Percentiles rank a stretch among this genome's conserved stretches.
These are phyloP conservation scores for Extremus antarcticus DNA, from an alignment of 495 filamentous ascomycete genomes.

Conservation along the genomic window DNA sequence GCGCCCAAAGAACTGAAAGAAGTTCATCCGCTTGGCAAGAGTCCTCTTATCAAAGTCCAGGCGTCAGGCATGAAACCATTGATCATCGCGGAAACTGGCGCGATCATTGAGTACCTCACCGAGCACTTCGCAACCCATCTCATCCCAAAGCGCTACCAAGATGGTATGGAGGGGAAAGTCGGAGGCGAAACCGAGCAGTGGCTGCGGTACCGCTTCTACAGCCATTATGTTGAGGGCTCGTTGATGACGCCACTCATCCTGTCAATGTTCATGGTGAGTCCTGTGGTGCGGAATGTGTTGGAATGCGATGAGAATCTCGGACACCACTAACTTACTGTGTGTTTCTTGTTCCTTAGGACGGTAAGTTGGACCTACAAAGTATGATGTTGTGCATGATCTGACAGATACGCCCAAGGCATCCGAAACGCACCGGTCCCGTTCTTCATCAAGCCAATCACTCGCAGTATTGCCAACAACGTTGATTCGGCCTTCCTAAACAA, in stretches of 20 bases:
- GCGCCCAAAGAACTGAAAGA: conserved; percentile 64
- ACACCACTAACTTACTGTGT: no score
- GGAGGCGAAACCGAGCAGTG: conserved; percentile 66
- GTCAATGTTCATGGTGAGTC: conserved; percentile 37
- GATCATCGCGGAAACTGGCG: conserved; percentile 68
- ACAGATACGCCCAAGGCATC: conserved; percentile 37
- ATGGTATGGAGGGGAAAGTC: conserved; percentile 43
- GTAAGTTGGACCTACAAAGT: background rate
- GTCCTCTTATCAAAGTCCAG: conserved; percentile 59
- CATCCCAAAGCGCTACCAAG: conserved; percentile 51
- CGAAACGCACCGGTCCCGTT: conserved; percentile 61
- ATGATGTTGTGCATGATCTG: background rate
- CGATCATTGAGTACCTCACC: conserved; percentile 68
- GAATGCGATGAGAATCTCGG: no score
- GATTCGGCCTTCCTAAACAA: conserved; percentile 48
- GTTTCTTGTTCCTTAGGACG: background rate
- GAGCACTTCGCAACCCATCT: conserved; percentile 59
- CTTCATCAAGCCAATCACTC: conserved; percentile 71
- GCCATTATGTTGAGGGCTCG: conserved; percentile 76
- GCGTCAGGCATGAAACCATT: conserved; percentile 35
- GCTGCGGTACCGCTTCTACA: conserved; percentile 61
- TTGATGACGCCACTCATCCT: conserved; percentile 62
- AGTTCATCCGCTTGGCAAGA: conserved; percentile 77
- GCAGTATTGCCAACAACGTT: conserved; percentile 51
- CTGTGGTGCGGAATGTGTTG: background rate